Percentiles rank a stretch among this genome's conserved stretches.
These are phyloP conservation scores for Pedinophyceae sp. DNA, from an alignment of 139 green algal genomes.

Conservation along the genomic window DNA sequence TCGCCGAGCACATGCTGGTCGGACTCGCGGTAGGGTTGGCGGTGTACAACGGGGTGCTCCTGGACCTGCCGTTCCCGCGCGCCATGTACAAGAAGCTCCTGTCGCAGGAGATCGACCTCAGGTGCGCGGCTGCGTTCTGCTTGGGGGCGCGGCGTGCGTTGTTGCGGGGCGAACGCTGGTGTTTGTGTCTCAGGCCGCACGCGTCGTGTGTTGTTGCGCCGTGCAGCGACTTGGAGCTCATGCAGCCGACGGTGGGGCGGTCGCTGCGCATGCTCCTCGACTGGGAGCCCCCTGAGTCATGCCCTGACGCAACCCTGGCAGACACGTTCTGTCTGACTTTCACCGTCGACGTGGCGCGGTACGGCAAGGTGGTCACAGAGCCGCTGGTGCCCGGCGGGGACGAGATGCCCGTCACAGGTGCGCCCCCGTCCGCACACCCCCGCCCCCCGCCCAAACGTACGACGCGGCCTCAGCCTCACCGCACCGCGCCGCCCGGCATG, in stretches of 20 bases:
- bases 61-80: conserved; percentile 69
- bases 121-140: no score
- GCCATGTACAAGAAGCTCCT: conserved; percentile 83
- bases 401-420: conserved; percentile 51
- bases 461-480: no score
- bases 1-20: conserved; percentile 67
- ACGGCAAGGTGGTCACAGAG: conserved; percentile 36
- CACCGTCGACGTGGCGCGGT: conserved; percentile 45
- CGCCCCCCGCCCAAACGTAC: no score
- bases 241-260: conserved; percentile 58
- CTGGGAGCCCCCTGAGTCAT: conserved; percentile 22
- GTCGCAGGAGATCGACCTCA: conserved; percentile 43
- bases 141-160: no score
- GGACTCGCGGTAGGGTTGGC: conserved; percentile 73
- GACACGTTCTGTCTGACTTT: conserved; percentile 76
- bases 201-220: no score
- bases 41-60: conserved; percentile 86
- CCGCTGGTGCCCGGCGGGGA: conserved; percentile 38
- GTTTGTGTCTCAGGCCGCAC: no score
- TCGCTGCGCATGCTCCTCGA: conserved; percentile 52
- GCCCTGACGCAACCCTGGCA: no score
- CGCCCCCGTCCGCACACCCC: no score
- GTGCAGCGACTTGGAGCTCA: conserved; percentile 74
- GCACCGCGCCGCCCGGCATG: no score
- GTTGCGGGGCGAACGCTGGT: no score